Evolutionary conservation across 106 monocot species (phyloP).

Genomic region (Dendrobium catenatum): DNA sequence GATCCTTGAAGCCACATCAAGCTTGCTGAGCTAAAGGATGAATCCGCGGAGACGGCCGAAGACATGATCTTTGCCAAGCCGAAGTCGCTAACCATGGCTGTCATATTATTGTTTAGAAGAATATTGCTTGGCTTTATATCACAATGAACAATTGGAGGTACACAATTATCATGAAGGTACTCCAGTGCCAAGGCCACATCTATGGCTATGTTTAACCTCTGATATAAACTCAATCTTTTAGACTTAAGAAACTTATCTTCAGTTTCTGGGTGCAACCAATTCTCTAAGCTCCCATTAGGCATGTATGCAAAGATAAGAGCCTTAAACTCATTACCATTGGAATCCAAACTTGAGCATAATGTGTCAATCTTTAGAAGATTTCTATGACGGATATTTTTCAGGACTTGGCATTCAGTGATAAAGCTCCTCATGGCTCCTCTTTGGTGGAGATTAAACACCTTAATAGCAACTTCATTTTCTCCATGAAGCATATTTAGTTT

Average conservation of each 20-base stretch:
- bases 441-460: slow-evolving; percentile 33
- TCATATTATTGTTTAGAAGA: slow-evolving; percentile 23
- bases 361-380: slow-evolving; percentile 45
- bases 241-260: not conserved
- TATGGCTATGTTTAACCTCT: slow-evolving; percentile 36
- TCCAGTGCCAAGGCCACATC: slow-evolving; percentile 43
- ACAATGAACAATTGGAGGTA: slow-evolving; percentile 32
- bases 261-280: slow-evolving; percentile 28
- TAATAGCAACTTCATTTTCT: not conserved
- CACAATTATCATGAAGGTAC: slow-evolving; percentile 38
- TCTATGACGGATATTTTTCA: slow-evolving; percentile 35
- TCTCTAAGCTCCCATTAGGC: slow-evolving; percentile 45
- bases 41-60: not conserved
- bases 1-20: slow-evolving; percentile 24
- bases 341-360: slow-evolving; percentile 28
- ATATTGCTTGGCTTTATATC: slow-evolving; percentile 30
- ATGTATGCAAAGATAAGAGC: slow-evolving; percentile 38
- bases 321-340: slow-evolving; percentile 32
- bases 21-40: not conserved
- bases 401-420: slow-evolving; percentile 39
- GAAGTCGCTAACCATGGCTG: slow-evolving; percentile 38
- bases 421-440: slow-evolving; percentile 36
- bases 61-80: slow-evolving; percentile 15
- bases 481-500: slow-evolving; percentile 9
- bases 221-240: slow-evolving; percentile 4